Conservation (phyloP, 2,329 filamentous ascomycete species). For the Colletotrichum chrysophilum region DNA sequence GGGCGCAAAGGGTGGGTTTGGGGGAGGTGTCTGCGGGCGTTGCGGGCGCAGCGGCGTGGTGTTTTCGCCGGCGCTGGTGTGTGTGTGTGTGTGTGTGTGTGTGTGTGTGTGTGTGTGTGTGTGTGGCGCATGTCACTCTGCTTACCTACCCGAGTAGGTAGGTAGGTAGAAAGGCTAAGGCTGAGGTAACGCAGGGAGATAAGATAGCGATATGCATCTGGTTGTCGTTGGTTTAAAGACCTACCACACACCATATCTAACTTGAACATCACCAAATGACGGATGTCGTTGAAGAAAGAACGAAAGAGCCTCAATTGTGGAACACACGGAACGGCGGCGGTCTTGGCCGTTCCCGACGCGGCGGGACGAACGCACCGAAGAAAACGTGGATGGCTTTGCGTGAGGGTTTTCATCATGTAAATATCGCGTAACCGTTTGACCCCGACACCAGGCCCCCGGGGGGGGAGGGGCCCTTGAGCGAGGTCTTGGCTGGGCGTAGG, state of each 20-base stretch:
- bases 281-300: constrained; percentile 5
- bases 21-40: not conserved
- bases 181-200: not conserved
- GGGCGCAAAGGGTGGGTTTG: constrained; percentile 18
- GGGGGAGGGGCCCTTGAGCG: not conserved
- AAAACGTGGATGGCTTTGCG: not conserved
- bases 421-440: constrained; percentile 17
- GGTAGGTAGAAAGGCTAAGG: not conserved
- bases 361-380: not conserved
- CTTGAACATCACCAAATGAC: not conserved
- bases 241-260: not conserved
- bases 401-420: constrained; percentile 20
- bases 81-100: not conserved
- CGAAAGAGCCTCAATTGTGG: constrained; percentile 9
- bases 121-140: not conserved
- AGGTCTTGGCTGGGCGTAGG: constrained; percentile 4
- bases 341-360: not conserved
- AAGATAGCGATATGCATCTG: not conserved
- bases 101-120: not conserved
- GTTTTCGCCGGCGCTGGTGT: not conserved
- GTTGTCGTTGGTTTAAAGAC: not conserved
- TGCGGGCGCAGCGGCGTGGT: constrained; percentile 11
- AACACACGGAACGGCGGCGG: not conserved
- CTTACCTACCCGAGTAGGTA: not conserved
- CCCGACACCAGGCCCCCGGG: not conserved